These are phyloP conservation scores for Wickerhamomyces queroliae DNA, from an alignment of 805 yeast species.

Conservation along the genomic window DNA sequence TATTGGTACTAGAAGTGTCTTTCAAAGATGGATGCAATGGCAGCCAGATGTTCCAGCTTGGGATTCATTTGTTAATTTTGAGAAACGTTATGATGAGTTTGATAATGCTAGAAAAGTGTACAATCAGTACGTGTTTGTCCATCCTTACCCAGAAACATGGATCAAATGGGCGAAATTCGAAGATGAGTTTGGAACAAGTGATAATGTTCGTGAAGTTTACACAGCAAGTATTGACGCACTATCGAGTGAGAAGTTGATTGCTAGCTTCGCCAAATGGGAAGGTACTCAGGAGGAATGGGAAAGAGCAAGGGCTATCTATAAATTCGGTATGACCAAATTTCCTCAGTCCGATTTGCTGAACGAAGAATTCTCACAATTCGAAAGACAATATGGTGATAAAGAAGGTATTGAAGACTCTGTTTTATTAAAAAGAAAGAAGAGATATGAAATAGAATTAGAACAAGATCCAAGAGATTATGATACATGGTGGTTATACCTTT, in stretches of 20 bases:
- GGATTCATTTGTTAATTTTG: conserved; percentile 70
- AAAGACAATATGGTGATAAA: conserved; percentile 56
- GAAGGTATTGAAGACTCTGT: conserved; percentile 49
- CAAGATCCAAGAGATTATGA: conserved; percentile 57
- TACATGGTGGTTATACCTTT: conserved; percentile 76
- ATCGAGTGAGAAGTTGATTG: conserved; percentile 29
- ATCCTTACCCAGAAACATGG: conserved; percentile 60
- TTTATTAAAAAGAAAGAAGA: conserved; percentile 44
- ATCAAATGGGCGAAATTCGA: conserved; percentile 72
- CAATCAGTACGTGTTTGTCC: conserved; percentile 46
- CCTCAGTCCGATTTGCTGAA: conserved; percentile 31
- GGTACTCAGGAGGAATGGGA: conserved; percentile 51
- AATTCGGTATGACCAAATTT: conserved; percentile 41
- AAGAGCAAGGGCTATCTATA: conserved; percentile 54
- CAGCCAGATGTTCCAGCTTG: conserved; percentile 65
- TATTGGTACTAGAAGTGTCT: conserved; percentile 55
- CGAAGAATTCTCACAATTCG: conserved; percentile 48
- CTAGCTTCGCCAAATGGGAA: conserved; percentile 71
- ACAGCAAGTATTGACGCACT: conserved; percentile 60
- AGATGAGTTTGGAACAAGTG: conserved; percentile 39
- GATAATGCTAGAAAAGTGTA: conserved; percentile 56
- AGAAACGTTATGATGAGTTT: conserved; percentile 54
- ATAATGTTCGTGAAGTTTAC: conserved; percentile 54
- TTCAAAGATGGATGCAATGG: conserved; percentile 79
- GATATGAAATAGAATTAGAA: conserved; percentile 44